Evolutionary conservation across 2,329 filamentous ascomycete genomes (phyloP), one percentile per base, ranked within the genome.

Genomic region (Calonectria pseudoturangicola): DNA sequence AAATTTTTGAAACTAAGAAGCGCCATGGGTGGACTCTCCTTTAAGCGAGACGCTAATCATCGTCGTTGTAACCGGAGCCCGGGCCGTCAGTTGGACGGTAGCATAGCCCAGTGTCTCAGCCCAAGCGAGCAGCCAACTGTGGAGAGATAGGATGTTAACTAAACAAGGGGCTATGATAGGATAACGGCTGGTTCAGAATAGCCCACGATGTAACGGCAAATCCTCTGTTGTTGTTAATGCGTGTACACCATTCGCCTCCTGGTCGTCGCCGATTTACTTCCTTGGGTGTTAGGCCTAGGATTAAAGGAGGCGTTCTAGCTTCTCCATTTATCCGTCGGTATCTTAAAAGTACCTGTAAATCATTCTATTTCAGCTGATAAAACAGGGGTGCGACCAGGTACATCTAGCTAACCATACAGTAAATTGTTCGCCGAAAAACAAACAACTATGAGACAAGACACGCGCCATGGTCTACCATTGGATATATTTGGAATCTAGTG

Each of bases 91-190:
- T 30, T 51, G 48, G 7, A 51, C 16, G 21, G 33, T 56, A 54
- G 50, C 27, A 36, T 54, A 33, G n/a, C n/a, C 51, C 21, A n/a
- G 9, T 25, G 21, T 33, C 63, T 27, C 18, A 30, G 28, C 21
- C 21, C 21, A 21, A 21, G 21, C 21, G 21, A 21, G 21, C 21
- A 21, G 21, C 21, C 18, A 50, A 13, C 15, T 45, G 12, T 39
- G 48, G 47, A n/a, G 13, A 10, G 27, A 43, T 18, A 16, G 48
- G 27, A 48, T 39, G 48, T 50, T 67, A n/a, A 27, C n/a, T 28
- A 67, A 67, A 58, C 15, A 25, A 58, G 50, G 18, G 8, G 50
- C 27, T 13, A 18, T 58, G 50, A 67, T 67, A 67, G 65, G 51
- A 39, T 36, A 21, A 33, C 10, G 2, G 12, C 8, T 16, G n/a